Conservation (phyloP, 139 green algal species). For the Coccomyxa sp. region DNA sequence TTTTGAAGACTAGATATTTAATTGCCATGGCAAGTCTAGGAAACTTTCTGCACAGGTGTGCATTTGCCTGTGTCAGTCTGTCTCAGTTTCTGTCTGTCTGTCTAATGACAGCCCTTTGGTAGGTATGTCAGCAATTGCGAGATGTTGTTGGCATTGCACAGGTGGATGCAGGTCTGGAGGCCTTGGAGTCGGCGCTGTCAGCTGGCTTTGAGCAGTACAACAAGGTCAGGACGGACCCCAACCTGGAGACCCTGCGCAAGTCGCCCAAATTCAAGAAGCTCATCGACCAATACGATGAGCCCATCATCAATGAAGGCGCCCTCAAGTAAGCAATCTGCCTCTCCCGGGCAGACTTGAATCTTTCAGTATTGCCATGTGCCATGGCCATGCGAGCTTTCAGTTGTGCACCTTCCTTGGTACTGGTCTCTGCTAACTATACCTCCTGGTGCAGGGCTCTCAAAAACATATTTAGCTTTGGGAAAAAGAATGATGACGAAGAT, state of each 20-base stretch:
- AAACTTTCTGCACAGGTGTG: no score
- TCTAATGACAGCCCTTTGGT: no score
- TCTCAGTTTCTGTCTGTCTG: no score
- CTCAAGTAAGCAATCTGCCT: slow-evolving; percentile 37
- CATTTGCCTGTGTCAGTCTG: no score
- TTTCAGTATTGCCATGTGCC: not conserved
- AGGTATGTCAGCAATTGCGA: no score
- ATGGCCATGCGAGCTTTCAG: not conserved
- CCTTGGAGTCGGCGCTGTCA: slow-evolving; percentile 73
- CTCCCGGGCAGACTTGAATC: not conserved
- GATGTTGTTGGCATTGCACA: slow-evolving; percentile 21
- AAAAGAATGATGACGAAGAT: not conserved
- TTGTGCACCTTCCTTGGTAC: not conserved
- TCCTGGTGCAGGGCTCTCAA: slow-evolving; percentile 34
- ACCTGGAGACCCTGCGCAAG: slow-evolving; percentile 72
- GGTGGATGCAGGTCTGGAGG: slow-evolving; percentile 77
- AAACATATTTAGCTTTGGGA: slow-evolving; percentile 36
- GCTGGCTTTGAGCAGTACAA: slow-evolving; percentile 91
- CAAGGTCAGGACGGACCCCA: slow-evolving; percentile 87
- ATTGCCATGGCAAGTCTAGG: no score
- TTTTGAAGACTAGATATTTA: no score
- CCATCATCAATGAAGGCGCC: slow-evolving; percentile 86
- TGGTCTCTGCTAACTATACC: not conserved
- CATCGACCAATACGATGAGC: slow-evolving; percentile 89
- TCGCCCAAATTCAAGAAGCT: slow-evolving; percentile 61